phyloP scores from a whole-genome alignment of 2,329 filamentous ascomycete genomes.

The Penicillium sp. region DNA sequence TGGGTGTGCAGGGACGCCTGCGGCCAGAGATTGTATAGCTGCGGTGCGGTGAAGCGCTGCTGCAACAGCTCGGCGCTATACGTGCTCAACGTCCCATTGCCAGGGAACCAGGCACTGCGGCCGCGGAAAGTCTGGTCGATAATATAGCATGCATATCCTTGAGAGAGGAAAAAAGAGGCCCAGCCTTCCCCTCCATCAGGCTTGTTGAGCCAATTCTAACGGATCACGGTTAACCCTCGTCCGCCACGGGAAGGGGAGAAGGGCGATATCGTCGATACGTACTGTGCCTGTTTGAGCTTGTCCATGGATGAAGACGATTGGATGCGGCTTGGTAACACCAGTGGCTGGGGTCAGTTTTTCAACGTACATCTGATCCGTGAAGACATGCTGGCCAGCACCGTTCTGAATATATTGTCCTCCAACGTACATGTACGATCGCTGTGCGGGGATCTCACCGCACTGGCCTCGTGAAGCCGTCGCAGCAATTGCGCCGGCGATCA shows the following conservation, averaged over 20 bases:
- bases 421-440: conserved; percentile 32
- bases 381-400: conserved; percentile 19
- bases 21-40: conserved; percentile 42
- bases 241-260: not conserved
- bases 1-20: conserved; percentile 48
- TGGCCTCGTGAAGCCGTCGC: conserved; percentile 8
- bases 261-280: conserved; percentile 4
- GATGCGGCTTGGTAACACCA: conserved; percentile 24
- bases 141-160: conserved; percentile 52
- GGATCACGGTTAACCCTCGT: not conserved
- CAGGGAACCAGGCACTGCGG: conserved; percentile 29
- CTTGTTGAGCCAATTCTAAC: conserved; percentile 49
- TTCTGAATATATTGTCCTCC: conserved; percentile 29
- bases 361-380: conserved; percentile 39
- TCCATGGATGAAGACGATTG: conserved; percentile 37
- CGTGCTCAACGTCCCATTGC: conserved; percentile 19
- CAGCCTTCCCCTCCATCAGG: conserved; percentile 51
- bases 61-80: conserved; percentile 29
- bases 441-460: conserved; percentile 9
- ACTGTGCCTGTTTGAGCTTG: conserved; percentile 37
- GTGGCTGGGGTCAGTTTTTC: conserved; percentile 32
- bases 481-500: conserved; percentile 7
- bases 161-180: conserved; percentile 49
- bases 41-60: conserved; percentile 36
- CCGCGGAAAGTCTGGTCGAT: conserved; percentile 44